Conservation (phyloP, 2,329 filamentous ascomycete genomes). For the Bimuria novae-zelandiae region DNA sequence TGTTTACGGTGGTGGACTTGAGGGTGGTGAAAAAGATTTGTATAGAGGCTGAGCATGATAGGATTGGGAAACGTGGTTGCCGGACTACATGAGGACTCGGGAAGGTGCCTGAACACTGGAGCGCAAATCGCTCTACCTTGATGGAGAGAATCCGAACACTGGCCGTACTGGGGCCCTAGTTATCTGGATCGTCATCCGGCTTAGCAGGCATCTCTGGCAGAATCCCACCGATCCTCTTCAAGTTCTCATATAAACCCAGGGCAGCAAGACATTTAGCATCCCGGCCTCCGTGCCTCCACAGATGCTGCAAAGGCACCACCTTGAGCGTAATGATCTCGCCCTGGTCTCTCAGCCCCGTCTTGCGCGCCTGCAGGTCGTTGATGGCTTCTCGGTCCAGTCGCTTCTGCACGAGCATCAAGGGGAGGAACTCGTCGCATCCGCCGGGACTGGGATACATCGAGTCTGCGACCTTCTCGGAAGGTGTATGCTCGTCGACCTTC, state of each 20-base stretch:
- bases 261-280: conserved; percentile 63
- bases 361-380: conserved; percentile 55
- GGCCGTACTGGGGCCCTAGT: too few relatives aligned
- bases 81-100: too few relatives aligned
- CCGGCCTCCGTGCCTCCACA: conserved; percentile 60
- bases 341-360: conserved; percentile 59
- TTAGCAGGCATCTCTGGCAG: conserved; percentile 36
- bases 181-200: conserved; percentile 32
- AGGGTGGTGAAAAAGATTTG: too few relatives aligned
- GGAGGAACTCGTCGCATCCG: conserved; percentile 64
- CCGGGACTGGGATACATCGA: conserved; percentile 61
- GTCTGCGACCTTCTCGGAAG: conserved; percentile 20
- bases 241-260: conserved; percentile 59
- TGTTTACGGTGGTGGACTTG: too few relatives aligned
- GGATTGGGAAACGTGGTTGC: too few relatives aligned
- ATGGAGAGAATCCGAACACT: too few relatives aligned
- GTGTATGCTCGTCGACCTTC: background rate
- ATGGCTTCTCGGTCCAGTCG: conserved; percentile 54
- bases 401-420: conserved; percentile 61
- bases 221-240: conserved; percentile 52
- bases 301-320: conserved; percentile 54
- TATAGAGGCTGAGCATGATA: too few relatives aligned
- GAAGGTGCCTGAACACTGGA: too few relatives aligned
- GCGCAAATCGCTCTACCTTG: too few relatives aligned
- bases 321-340: conserved; percentile 65